Base-by-base conservation (phyloP, 2,329 filamentous ascomycete species). In the Aureobasidium sp. region DNA sequence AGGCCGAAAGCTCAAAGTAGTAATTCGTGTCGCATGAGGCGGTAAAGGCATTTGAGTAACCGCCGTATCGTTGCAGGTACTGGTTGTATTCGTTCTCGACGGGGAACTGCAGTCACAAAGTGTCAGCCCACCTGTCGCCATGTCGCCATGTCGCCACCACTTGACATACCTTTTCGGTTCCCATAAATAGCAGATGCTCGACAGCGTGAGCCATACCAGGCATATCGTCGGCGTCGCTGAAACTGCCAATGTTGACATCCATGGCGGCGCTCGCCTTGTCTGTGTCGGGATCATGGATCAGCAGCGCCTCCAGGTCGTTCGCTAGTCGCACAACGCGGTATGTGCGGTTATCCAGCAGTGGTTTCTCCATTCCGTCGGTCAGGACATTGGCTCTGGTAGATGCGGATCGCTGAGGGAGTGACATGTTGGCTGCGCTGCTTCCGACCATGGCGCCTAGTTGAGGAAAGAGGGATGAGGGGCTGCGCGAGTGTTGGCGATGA, bases 161-260 rank as follows among this genome's bases (percentile, higher is more conserved):
- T 12, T 6, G 27, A 41, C 74, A 66, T 74, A 87, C 86, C 81
- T 97, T 99, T 75, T 96, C 88, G 8, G 94, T 99, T 55, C 94
- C 94, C 94, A 99, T 97, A 79, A 99, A 99, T 27, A 99, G 79
- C 66, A 97, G 79, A 82, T 97, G 93, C 80, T 97, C 93, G 61
- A 97, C 91, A 7, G 92, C 92, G 78, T 97, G 94, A 59, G 93
- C 93, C 84, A 96, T 92, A 64, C 94, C 92, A 15, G 91, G 92
- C 84, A 97, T 92, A 69, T 92, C 89, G 67, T 88, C 84, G 67
- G 89, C 86, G 71, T 99, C 94, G 72, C 90, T 95, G 78, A 97
- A 97, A 75, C 90, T 95, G 65, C 94, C 94, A 39, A 97, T 93
- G 74, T 96, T 92, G 72, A 97, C 92, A 73, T 97, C 94, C 71